Conservation (phyloP, 108 stramenopile genomes). For the Aurantiochytrium sp. region DNA sequence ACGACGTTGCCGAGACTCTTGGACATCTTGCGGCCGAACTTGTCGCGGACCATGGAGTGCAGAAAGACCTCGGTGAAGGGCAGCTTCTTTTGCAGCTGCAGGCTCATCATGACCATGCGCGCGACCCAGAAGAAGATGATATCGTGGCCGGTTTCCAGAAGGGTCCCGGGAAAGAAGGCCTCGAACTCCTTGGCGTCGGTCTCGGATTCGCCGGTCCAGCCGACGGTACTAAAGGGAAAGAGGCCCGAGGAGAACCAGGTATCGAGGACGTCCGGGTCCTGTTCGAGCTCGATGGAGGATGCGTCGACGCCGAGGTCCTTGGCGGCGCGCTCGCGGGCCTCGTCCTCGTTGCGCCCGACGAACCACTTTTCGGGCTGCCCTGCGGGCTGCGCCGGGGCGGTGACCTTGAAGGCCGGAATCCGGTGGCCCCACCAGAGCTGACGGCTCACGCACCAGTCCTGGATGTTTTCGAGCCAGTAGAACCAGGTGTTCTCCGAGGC, state of each 20-base stretch:
- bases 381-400: slow-evolving; percentile 60
- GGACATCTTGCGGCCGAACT: slow-evolving; percentile 98
- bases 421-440: slow-evolving; percentile 99
- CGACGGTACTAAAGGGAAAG: slow-evolving; percentile 98
- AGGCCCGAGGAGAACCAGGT: slow-evolving; percentile 98
- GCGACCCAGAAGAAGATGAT: slow-evolving; percentile 99
- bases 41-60: slow-evolving; percentile 99
- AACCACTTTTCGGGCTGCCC: slow-evolving; percentile 78
- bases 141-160: slow-evolving; percentile 96
- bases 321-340: slow-evolving; percentile 75
- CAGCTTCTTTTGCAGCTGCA: slow-evolving; percentile 88
- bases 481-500: slow-evolving; percentile 82
- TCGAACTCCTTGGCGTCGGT: slow-evolving; percentile 77
- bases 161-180: slow-evolving; percentile 96
- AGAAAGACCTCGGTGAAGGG: slow-evolving; percentile 95
- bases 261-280: slow-evolving; percentile 97
- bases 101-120: slow-evolving; percentile 99
- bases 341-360: slow-evolving; percentile 83
- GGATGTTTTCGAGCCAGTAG: slow-evolving; percentile 94
- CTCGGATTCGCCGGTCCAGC: slow-evolving; percentile 78
- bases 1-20: slow-evolving; percentile 98
- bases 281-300: slow-evolving; percentile 73
- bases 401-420: slow-evolving; percentile 98
- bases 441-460: slow-evolving; percentile 94
- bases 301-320: slow-evolving; percentile 67